A percentile compares a stretch with the other conserved stretches of the same genome.
Conservation (phyloP, 2,329 filamentous ascomycete species). For the Alternaria arborescens region DNA sequence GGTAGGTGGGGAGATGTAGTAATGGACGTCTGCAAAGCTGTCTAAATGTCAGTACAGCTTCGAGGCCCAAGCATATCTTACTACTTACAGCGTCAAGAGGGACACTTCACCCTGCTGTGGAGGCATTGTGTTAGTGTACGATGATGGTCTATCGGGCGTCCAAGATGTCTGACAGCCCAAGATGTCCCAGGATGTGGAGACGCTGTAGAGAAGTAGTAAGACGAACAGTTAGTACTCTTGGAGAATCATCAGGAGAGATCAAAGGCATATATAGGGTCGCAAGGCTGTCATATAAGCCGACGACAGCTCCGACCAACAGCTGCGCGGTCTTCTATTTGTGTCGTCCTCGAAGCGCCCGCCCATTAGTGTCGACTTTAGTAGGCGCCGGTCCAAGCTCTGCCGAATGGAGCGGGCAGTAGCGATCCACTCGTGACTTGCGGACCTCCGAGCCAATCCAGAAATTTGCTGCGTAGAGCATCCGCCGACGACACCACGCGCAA, state of each 20-base stretch:
- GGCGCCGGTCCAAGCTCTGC: constrained; percentile 29
- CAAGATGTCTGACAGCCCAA: constrained; percentile 16
- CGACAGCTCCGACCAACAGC: constrained; percentile 26
- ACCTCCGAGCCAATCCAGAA: constrained; percentile 41
- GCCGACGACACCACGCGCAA: constrained; percentile 32
- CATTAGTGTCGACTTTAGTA: constrained; percentile 26
- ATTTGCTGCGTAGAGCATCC: constrained; percentile 36
- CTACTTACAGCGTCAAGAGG: constrained; percentile 57
- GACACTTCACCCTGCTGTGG: constrained; percentile 58
- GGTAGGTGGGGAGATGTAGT: constrained; percentile 75
- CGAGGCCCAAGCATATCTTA: not conserved
- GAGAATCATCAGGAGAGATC: constrained; percentile 16
- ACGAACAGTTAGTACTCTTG: constrained; percentile 23
- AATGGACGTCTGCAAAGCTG: constrained; percentile 81
- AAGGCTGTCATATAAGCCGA: constrained; percentile 22
- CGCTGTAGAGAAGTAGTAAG: constrained; percentile 8
- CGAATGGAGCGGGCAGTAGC: constrained; percentile 19
- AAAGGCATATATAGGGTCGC: constrained; percentile 29
- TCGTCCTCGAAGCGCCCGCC: constrained; percentile 47
- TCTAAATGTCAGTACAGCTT: constrained; percentile 18
- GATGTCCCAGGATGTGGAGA: constrained; percentile 1
- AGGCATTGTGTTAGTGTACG: constrained; percentile 52
- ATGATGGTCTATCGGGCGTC: constrained; percentile 16
- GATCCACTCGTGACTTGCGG: constrained; percentile 36
- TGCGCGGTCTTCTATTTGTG: constrained; percentile 44